A percentile compares a stretch with the other conserved stretches of the same genome.
phyloP scores from a whole-genome alignment of 257 asterid species.

The Leptodermis oblonga region DNA sequence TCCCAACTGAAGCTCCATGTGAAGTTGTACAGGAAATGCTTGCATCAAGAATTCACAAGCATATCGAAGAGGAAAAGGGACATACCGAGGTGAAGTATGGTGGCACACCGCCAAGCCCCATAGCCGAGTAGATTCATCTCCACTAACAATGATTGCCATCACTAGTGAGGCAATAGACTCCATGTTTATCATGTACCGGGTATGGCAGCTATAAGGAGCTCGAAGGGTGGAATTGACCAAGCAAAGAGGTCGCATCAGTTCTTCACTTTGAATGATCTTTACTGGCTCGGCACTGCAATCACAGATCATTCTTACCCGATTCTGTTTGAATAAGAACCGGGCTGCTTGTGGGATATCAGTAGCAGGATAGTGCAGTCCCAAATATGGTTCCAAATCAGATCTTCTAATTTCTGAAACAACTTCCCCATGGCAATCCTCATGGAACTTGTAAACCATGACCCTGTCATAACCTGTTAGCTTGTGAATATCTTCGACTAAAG shows the following conservation, averaged over 20 bases:
- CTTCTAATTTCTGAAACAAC: slow-evolving; percentile 55
- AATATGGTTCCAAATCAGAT: slow-evolving; percentile 54
- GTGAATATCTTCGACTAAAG: slow-evolving; percentile 54
- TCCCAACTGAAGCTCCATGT: slow-evolving; percentile 54
- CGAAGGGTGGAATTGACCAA: slow-evolving; percentile 65
- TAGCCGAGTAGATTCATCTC: slow-evolving; percentile 35
- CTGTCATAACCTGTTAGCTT: slow-evolving; percentile 60
- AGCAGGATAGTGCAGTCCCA: slow-evolving; percentile 71
- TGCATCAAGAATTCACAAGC: slow-evolving; percentile 59
- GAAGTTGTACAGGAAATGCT: slow-evolving; percentile 49
- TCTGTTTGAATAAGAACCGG: slow-evolving; percentile 56
- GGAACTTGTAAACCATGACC: slow-evolving; percentile 68
- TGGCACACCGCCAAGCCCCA: slow-evolving; percentile 79
- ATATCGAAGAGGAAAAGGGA: slow-evolving; percentile 50
- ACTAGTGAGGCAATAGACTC: slow-evolving; percentile 54
- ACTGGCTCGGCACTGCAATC: slow-evolving; percentile 45
- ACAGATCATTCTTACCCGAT: slow-evolving; percentile 49
- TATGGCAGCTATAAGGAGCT: slow-evolving; percentile 52
- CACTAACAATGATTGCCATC: slow-evolving; percentile 41
- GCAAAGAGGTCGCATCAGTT: slow-evolving; percentile 43
- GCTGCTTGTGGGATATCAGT: slow-evolving; percentile 67
- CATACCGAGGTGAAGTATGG: slow-evolving; percentile 46
- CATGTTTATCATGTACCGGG: slow-evolving; percentile 57
- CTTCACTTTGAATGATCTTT: slow-evolving; percentile 44
- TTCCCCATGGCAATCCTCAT: slow-evolving; percentile 65